phyloP scores from a whole-genome alignment of 2,329 filamentous ascomycete species.

The Colletotrichum sp. region DNA sequence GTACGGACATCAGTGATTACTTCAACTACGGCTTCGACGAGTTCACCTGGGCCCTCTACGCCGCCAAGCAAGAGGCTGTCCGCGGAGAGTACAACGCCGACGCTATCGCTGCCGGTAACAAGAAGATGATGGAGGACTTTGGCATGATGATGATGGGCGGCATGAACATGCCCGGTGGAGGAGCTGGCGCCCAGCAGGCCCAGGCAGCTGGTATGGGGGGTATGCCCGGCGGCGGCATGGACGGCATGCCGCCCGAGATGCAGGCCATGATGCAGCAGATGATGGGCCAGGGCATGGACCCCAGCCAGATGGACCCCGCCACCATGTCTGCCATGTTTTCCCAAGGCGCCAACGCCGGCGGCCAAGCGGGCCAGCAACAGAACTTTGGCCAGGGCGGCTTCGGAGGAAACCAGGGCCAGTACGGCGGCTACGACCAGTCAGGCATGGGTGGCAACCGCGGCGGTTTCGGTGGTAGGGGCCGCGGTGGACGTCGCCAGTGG shows the following conservation, averaged over 20 bases:
- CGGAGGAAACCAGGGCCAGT: constrained; percentile 58
- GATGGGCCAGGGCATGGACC: constrained; percentile 70
- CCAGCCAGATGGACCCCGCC: constrained; percentile 68
- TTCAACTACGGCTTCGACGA: constrained; percentile 99
- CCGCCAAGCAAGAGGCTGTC: constrained; percentile 83
- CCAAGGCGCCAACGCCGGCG: constrained; percentile 44
- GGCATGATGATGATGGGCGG: constrained; percentile 72
- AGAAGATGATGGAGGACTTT: constrained; percentile 81
- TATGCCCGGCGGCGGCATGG: constrained; percentile 61
- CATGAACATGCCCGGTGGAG: constrained; percentile 46
- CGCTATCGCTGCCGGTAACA: constrained; percentile 66
- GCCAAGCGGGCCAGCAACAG: constrained; percentile 56
- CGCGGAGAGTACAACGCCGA: constrained; percentile 77
- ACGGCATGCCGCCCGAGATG: constrained; percentile 70
- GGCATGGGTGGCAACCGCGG: constrained; percentile 46
- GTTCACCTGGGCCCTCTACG: constrained; percentile 96
- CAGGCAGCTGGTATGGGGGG: constrained; percentile 44
- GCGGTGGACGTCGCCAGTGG: constrained; percentile 31
- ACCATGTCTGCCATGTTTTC: constrained; percentile 65
- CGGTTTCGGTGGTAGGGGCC: constrained; percentile 31
- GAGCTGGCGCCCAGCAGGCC: constrained; percentile 33
- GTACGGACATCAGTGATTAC: constrained; percentile 93
- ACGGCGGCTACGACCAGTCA: constrained; percentile 53
- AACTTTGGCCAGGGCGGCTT: constrained; percentile 59
- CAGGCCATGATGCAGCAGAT: constrained; percentile 74